A percentile compares a stretch with the other conserved stretches of the same genome.
Evolutionary conservation across 495 filamentous ascomycete species (phyloP).

Genomic region (Penicillium coffeae): DNA sequence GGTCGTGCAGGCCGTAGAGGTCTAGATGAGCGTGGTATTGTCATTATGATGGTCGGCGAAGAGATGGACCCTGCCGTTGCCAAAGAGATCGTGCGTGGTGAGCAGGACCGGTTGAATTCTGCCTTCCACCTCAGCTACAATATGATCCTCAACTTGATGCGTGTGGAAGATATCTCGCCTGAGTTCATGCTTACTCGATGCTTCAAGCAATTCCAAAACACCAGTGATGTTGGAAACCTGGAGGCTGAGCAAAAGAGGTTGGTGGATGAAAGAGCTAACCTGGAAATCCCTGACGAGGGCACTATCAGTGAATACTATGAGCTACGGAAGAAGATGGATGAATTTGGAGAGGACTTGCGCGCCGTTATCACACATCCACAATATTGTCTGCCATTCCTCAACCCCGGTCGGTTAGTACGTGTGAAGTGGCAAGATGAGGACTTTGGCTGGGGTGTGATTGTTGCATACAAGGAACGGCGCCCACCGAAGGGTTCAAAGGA

Average conservation of each 20-base stretch:
- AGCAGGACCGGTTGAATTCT: constrained; percentile 94
- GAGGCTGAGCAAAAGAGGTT: constrained; percentile 75
- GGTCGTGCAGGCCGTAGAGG: constrained; percentile 93
- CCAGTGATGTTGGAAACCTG: constrained; percentile 72
- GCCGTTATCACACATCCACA: constrained; percentile 85
- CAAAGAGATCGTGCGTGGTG: constrained; percentile 89
- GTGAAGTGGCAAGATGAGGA: constrained; percentile 74
- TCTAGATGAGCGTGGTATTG: constrained; percentile 95
- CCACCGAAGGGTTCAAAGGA: constrained; percentile 57
- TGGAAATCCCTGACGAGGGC: constrained; percentile 77
- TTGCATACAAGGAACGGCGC: constrained; percentile 63
- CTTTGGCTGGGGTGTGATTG: constrained; percentile 89
- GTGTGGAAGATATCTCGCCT: constrained; percentile 93
- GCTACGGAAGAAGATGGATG: constrained; percentile 74
- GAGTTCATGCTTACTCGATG: constrained; percentile 96
- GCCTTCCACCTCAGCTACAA: constrained; percentile 99
- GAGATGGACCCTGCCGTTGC: constrained; percentile 93
- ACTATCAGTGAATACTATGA: constrained; percentile 91
- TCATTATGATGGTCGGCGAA: constrained; percentile 98
- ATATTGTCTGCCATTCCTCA: constrained; percentile 74
- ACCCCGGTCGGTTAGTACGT: constrained; percentile 76
- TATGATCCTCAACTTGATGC: constrained; percentile 94
- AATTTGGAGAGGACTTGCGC: constrained; percentile 78
- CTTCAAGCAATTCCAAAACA: constrained; percentile 97
- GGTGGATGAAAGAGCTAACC: constrained; percentile 64